phyloP scores from a whole-genome alignment of 176 grass and related monocot genomes.

The Cenchrus fungigraminus region DNA sequence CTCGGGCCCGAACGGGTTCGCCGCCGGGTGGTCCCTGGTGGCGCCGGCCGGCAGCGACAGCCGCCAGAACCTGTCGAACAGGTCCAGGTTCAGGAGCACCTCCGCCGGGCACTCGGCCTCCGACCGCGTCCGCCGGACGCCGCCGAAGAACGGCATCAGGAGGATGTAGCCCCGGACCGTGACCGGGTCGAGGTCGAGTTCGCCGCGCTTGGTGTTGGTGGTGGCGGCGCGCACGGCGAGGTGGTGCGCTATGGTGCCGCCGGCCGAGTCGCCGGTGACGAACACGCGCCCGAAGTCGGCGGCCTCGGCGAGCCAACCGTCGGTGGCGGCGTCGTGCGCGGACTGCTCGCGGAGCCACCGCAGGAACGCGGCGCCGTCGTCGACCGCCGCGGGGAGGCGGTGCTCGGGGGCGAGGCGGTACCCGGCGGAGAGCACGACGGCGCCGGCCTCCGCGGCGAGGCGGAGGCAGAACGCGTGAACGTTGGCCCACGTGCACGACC shows the following conservation, averaged over 20 bases:
- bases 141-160: conserved; percentile 88
- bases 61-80: conserved; percentile 83
- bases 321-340: background rate
- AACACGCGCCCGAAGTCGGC: conserved; percentile 72
- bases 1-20: conserved; percentile 79
- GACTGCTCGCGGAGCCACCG: conserved; percentile 39
- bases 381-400: conserved; percentile 61
- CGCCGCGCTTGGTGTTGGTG: too few relatives aligned
- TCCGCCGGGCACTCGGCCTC: conserved; percentile 63
- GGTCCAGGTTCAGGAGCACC: conserved; percentile 60
- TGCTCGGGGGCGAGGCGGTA: conserved; percentile 89
- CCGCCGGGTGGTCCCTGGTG: conserved; percentile 71
- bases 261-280: conserved; percentile 79
- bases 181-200: background rate
- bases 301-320: conserved; percentile 53
- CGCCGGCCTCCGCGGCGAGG: conserved; percentile 61
- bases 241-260: conserved; percentile 75
- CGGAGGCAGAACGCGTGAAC: conserved; percentile 76
- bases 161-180: conserved; percentile 56
- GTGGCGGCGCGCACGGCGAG: conserved; percentile 44
- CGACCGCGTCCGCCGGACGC: conserved; percentile 50
- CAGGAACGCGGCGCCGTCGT: conserved; percentile 53
- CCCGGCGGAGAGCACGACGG: conserved; percentile 66
- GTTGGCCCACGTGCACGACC: conserved; percentile 79
- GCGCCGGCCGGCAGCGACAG: conserved; percentile 69